Percentiles rank a stretch among this genome's conserved stretches.
Evolutionary conservation across 202 grass and related monocot species (phyloP).

Genomic region (Schoenoplectus triqueter): DNA sequence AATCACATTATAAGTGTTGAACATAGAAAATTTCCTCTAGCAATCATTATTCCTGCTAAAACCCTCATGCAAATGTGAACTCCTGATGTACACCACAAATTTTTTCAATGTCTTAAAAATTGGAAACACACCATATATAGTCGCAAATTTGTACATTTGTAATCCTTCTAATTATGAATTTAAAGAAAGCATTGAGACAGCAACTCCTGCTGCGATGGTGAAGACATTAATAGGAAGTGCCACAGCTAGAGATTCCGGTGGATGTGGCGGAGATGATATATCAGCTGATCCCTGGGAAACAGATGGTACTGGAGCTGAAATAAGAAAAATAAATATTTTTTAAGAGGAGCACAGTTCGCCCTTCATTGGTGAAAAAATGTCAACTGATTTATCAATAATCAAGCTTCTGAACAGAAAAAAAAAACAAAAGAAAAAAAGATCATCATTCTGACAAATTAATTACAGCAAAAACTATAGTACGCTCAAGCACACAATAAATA

Average conservation of each 20-base stretch:
- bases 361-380: background rate
- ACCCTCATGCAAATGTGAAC: constrained; percentile 4
- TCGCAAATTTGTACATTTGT: background rate
- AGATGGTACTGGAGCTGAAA: constrained; percentile 8
- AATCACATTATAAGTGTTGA: background rate
- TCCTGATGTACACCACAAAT: constrained; percentile 9
- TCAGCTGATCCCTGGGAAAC: background rate
- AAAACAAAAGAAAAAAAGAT: background rate
- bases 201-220: background rate
- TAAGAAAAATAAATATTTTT: background rate
- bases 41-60: background rate
- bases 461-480: background rate
- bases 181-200: background rate
- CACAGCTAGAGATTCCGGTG: background rate
- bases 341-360: background rate
- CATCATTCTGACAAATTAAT: background rate
- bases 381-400: background rate
- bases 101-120: background rate
- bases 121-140: background rate
- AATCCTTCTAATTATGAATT: background rate
- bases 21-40: background rate
- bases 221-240: constrained; percentile 1
- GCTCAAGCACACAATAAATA: background rate
- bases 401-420: background rate
- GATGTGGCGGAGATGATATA: constrained; percentile 10